Evolutionary conservation across 306 rosid genomes (phyloP).

Genomic region (Hippophae rhamnoides): DNA sequence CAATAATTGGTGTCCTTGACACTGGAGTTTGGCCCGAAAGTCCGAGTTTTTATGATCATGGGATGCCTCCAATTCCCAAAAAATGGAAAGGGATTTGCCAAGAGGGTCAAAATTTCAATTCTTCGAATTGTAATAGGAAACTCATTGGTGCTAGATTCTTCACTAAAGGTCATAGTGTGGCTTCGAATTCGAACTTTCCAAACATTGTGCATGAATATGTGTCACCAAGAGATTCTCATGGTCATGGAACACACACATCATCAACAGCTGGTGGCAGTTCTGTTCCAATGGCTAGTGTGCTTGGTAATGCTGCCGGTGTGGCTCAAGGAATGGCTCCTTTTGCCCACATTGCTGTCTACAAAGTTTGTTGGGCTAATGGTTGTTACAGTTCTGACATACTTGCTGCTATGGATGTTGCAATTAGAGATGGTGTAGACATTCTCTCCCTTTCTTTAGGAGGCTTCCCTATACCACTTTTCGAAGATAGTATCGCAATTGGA

Average conservation of each 20-base stretch:
- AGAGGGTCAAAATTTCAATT: slow-evolving; percentile 56
- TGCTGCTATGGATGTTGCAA: slow-evolving; percentile 84
- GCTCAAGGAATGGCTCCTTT: slow-evolving; percentile 89
- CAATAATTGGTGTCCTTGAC: slow-evolving; percentile 78
- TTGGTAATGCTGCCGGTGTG: slow-evolving; percentile 73
- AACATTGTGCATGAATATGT: slow-evolving; percentile 41
- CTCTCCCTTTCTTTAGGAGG: slow-evolving; percentile 86
- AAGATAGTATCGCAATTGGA: slow-evolving; percentile 75
- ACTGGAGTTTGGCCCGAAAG: slow-evolving; percentile 95
- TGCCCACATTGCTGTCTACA: slow-evolving; percentile 73
- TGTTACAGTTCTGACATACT: slow-evolving; percentile 84
- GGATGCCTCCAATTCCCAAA: slow-evolving; percentile 66
- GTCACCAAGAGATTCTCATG: slow-evolving; percentile 78
- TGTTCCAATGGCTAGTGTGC: slow-evolving; percentile 44
- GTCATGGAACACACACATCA: slow-evolving; percentile 87
- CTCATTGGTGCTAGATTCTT: slow-evolving; percentile 92
- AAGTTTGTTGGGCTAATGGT: slow-evolving; percentile 86
- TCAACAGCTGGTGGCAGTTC: slow-evolving; percentile 75
- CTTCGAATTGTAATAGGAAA: slow-evolving; percentile 64
- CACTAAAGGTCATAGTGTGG: slow-evolving; percentile 61
- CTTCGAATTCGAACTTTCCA: slow-evolving; percentile 27
- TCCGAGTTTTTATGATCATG: slow-evolving; percentile 66
- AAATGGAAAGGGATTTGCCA: slow-evolving; percentile 84
- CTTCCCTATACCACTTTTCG: slow-evolving; percentile 64
- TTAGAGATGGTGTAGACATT: slow-evolving; percentile 70